Base-by-base conservation (phyloP, 768 basidiomycete species). In the Sarcomyxa edulis region DNA sequence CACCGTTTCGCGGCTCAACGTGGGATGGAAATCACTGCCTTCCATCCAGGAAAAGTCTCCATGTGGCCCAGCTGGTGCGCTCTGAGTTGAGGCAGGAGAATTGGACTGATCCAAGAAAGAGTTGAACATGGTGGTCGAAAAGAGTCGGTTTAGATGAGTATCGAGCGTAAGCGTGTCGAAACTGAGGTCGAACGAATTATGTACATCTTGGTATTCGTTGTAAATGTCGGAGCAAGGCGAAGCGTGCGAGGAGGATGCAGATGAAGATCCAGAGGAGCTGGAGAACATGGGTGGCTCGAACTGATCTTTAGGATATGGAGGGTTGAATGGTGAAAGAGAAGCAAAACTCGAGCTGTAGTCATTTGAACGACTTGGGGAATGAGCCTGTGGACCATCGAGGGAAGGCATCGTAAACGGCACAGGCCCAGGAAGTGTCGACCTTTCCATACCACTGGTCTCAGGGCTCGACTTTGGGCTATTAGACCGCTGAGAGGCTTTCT, bases 181-280 rank as follows among this genome's bases (percentile, higher is more conserved):
- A 32, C 49, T 49, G 46, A 61, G 46, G 44, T 55, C 57, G 40
- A 62, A 59, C n/a, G 59, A 46, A 33, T 53, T 47, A 24, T 54
- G 43, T n/a, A n/a, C n/a, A n/a, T n/a, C n/a, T n/a, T n/a, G n/a
- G 22, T 49, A 56, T 39, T 41, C 49, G 33, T 66, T 65, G 41
- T 66, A 64, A 31, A 55, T 55, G 32, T 68, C 66, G 9, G 62
- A 56, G 41, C 58, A 54, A 29, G 69, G 65, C 15, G 68, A 66
- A 25, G 65, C 61, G 18, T 61, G 58, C 39, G 61, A 56, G 46
- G 62, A 59, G 3, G 53, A n/a, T n/a, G n/a, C 52, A 6, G 64
- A 61, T 1, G 56, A 55, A 14, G 64, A 60, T 16, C 47, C 56
- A n/a, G 62, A 62, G 6, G 62, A 61, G 22, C 50, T 49, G 5